These are phyloP conservation scores for Curvularia sp. DNA, from an alignment of 2,329 filamentous ascomycete genomes.

Conservation along the genomic window DNA sequence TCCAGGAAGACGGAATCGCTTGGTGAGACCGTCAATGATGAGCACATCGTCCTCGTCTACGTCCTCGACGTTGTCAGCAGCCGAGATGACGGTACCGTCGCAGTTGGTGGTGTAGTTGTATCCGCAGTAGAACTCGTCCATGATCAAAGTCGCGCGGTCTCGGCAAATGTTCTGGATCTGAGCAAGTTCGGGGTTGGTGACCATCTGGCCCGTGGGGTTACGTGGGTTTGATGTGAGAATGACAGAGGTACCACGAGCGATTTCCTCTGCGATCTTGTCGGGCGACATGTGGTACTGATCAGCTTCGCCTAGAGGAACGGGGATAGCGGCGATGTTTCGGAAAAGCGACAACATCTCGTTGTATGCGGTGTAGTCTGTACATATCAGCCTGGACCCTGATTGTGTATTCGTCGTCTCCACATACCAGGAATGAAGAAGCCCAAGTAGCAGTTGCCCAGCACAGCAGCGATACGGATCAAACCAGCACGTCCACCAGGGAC, in stretches of 20 bases:
- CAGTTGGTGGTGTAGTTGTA: conserved; percentile 96
- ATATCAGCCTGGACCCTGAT: conserved; percentile 21
- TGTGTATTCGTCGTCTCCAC: neutral
- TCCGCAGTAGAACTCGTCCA: conserved; percentile 73
- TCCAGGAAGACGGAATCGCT: conserved; percentile 93
- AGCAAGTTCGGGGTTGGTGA: conserved; percentile 82
- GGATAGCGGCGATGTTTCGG: conserved; percentile 69
- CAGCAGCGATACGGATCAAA: conserved; percentile 91
- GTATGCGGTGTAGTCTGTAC: conserved; percentile 84
- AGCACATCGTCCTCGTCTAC: conserved; percentile 82
- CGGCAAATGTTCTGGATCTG: conserved; percentile 94
- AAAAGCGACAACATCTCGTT: conserved; percentile 97
- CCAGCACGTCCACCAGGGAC: conserved; percentile 92
- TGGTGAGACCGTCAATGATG: conserved; percentile 94
- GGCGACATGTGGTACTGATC: conserved; percentile 94
- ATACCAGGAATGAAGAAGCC: conserved; percentile 82
- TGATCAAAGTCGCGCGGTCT: conserved; percentile 87
- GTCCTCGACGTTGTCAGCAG: conserved; percentile 87
- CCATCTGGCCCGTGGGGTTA: conserved; percentile 90
- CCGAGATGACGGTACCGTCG: conserved; percentile 86
- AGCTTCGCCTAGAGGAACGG: conserved; percentile 74
- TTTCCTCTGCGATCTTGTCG: conserved; percentile 90
- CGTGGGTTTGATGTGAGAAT: conserved; percentile 95
- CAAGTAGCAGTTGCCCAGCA: conserved; percentile 89
- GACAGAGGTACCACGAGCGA: conserved; percentile 77